These are phyloP conservation scores for Tagetes erecta DNA, from an alignment of 129 eudicot genomes.

Conservation along the genomic window DNA sequence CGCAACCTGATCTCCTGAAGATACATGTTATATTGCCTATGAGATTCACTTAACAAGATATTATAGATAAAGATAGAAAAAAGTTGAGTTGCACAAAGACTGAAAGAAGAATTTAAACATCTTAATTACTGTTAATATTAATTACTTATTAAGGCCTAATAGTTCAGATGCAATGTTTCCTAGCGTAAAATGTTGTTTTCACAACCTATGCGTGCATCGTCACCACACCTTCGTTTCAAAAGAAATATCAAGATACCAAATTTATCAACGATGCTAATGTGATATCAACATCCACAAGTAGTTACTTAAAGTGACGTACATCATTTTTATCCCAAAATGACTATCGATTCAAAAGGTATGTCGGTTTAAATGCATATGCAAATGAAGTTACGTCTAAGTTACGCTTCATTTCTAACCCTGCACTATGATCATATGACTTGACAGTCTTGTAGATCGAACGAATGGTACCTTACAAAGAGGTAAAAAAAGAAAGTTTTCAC, in stretches of 20 bases:
- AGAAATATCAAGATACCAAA: conserved; percentile 10
- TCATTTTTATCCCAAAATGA: background rate
- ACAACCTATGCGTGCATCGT: conserved; percentile 6
- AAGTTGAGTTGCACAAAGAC: background rate
- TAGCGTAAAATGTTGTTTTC: background rate
- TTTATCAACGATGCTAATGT: background rate
- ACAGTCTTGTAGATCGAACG: background rate
- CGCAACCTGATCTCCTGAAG: background rate
- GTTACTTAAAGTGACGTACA: background rate
- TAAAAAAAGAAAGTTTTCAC: background rate
- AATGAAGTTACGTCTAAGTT: background rate
- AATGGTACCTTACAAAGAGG: background rate
- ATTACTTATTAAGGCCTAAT: background rate
- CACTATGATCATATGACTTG: background rate
- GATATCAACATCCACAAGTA: background rate
- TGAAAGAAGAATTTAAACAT: background rate
- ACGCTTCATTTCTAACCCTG: conserved; percentile 1
- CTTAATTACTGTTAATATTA: background rate
- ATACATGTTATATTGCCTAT: background rate
- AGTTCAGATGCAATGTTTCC: conserved; percentile 12
- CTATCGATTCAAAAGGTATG: background rate
- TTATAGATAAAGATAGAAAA: background rate
- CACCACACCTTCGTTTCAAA: conserved; percentile 4
- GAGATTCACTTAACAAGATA: background rate
- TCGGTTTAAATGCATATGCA: background rate